Conservation (phyloP, 2,329 filamentous ascomycete genomes). For the Tolypocladium amazonense region DNA sequence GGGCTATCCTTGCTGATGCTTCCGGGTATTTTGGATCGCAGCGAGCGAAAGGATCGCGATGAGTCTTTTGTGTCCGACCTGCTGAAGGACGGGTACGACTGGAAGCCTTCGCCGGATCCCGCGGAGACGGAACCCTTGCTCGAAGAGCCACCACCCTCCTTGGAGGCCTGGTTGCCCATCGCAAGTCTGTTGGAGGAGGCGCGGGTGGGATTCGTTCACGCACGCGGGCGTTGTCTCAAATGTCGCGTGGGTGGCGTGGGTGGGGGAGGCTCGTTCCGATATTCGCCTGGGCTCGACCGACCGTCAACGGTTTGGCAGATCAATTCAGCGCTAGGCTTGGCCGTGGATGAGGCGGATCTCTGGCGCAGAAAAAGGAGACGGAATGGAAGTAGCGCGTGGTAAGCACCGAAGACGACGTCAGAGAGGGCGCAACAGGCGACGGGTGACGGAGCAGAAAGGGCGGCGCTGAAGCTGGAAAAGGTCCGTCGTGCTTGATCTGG, state of each 20-base stretch:
- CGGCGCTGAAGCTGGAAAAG: conserved; percentile 32
- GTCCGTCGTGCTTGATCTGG: conserved; percentile 37
- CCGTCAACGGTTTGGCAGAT: neutral
- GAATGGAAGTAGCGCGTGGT: neutral
- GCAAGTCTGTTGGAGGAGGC: conserved; percentile 9
- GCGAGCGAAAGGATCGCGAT: conserved; percentile 70
- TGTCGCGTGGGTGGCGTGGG: conserved; percentile 15
- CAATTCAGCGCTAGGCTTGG: neutral
- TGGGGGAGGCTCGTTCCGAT: neutral
- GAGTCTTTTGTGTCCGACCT: conserved; percentile 91
- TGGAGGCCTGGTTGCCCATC: conserved; percentile 72
- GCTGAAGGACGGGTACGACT: conserved; percentile 85
- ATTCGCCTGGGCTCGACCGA: neutral
- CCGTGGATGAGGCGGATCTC: neutral
- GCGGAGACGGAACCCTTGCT: conserved; percentile 39
- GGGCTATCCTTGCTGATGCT: conserved; percentile 69
- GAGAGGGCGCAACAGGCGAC: conserved; percentile 43
- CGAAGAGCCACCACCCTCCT: conserved; percentile 37
- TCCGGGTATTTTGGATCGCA: conserved; percentile 84
- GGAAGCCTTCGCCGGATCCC: conserved; percentile 42
- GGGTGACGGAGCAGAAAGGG: conserved; percentile 37
- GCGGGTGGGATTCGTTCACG: neutral
- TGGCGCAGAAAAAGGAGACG: neutral
- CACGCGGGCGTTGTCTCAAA: conserved; percentile 13
- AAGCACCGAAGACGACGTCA: conserved; percentile 21